Evolutionary conservation across 1,284 basidiomycete genomes (phyloP).

Genomic region (Microbotryum intermedium): DNA sequence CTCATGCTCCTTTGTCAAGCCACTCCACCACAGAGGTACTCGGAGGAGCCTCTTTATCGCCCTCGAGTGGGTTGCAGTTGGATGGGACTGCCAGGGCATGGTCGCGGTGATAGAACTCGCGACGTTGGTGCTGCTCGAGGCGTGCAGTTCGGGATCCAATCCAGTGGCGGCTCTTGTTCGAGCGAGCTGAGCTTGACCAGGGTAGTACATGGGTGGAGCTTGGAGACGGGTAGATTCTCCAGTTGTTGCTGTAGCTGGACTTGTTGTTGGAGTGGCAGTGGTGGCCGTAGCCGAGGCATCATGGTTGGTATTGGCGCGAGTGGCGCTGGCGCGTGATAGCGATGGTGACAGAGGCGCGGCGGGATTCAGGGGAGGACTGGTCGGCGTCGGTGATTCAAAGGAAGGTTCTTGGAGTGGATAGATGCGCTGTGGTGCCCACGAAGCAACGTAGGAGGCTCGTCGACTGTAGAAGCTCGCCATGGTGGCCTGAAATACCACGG

Average conservation of each 20-base stretch:
- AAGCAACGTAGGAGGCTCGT: slow-evolving; percentile 1
- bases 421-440: slow-evolving; percentile 19
- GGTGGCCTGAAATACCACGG: not conserved
- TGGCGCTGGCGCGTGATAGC: not conserved
- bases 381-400: slow-evolving; percentile 2
- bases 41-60: not conserved
- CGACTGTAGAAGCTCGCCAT: slow-evolving; percentile 17
- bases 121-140: slow-evolving; percentile 11
- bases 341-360: not conserved
- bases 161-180: not conserved
- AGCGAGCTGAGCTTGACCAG: slow-evolving; percentile 8
- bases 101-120: slow-evolving; percentile 6
- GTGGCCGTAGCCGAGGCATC: not conserved
- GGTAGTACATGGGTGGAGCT: slow-evolving; percentile 18
- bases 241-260: not conserved
- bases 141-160: not conserved
- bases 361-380: not conserved
- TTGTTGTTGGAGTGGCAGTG: not conserved
- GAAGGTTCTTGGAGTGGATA: slow-evolving; percentile 17
- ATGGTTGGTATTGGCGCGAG: not conserved
- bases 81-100: slow-evolving; percentile 13
- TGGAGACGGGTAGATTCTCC: not conserved
- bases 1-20: slow-evolving; percentile 7
- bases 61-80: slow-evolving; percentile 1
- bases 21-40: not conserved